A percentile compares a stretch with the other conserved stretches of the same genome.
Evolutionary conservation across 2,329 filamentous ascomycete genomes (phyloP).

Genomic region (Cercospora zeina): DNA sequence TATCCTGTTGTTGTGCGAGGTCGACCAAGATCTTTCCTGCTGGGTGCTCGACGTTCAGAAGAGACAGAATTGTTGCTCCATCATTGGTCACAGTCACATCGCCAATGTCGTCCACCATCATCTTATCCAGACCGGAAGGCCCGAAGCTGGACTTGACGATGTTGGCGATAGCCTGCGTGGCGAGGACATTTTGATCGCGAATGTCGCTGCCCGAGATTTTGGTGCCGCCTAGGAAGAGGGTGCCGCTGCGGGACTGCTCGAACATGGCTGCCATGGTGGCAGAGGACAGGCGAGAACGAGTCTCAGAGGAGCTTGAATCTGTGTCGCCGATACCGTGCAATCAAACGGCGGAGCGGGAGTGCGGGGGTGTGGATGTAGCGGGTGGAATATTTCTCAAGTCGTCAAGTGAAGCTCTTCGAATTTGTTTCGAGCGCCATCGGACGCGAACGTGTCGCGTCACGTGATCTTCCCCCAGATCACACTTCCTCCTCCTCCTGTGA

Average conservation of each 20-base stretch:
- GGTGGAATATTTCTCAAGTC: background rate
- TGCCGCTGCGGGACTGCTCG: slow-evolving; percentile 91
- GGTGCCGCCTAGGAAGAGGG: slow-evolving; percentile 91
- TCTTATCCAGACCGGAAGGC: slow-evolving; percentile 95
- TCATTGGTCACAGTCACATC: slow-evolving; percentile 99
- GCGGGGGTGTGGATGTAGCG: background rate
- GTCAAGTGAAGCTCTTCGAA: slow-evolving; percentile 5
- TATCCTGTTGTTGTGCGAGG: slow-evolving; percentile 96
- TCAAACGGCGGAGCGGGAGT: background rate
- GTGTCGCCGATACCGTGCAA: background rate
- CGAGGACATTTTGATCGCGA: slow-evolving; percentile 94
- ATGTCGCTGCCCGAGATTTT: slow-evolving; percentile 98
- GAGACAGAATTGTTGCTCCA: slow-evolving; percentile 90
- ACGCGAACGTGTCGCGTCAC: slow-evolving; percentile 12
- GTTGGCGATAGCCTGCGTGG: slow-evolving; percentile 96
- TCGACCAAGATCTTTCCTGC: slow-evolving; percentile 98
- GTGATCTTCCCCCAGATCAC: background rate
- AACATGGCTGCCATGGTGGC: slow-evolving; percentile 85
- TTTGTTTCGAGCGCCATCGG: slow-evolving; percentile 7
- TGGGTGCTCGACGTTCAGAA: slow-evolving; percentile 96
- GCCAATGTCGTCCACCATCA: slow-evolving; percentile 99
- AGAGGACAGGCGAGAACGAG: background rate
- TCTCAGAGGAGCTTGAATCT: background rate
- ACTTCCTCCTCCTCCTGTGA: background rate
- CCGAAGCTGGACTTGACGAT: slow-evolving; percentile 99